Evolutionary conservation across 2,329 filamentous ascomycete genomes (phyloP), one percentile per base, ranked within the genome.

Genomic region (Drechslerella stenobrocha): DNA sequence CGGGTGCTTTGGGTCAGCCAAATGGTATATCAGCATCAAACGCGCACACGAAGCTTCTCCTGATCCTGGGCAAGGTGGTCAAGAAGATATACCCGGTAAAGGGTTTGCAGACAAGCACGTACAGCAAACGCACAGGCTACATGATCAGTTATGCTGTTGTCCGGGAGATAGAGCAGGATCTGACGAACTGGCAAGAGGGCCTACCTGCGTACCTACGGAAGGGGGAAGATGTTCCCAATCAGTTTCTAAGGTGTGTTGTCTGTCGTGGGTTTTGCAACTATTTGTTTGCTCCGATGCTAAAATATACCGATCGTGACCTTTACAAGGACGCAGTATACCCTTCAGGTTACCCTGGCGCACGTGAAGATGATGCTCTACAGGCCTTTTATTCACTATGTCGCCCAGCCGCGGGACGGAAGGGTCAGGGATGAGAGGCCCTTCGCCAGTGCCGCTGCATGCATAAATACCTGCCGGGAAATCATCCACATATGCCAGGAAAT

Each of bases 361-460:
- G 87, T 90, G 3, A 89, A 92, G 74, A 85, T 93, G 75, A 84
- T 93, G 73, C 78, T 93, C 1, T 93, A 93, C 73, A 81, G 89
- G 15, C 89, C 89, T 0, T 93, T 93, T 75, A 78, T 93, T 9
- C 89, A 93, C 74, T 93, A 92, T 71, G 85, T 90, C 13, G 90
- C 88, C 5, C 84, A 84, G 7, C 80, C 83, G 42, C 52, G 64
- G 75, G 77, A 18, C 77, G 77, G 70, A 76, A 76, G 58, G 75
- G 74, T 24, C 76, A 76, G 50, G 72, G 88, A 91, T 72, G 86
- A 90, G 71, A 81, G 88, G 52, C 88, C 87, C 1, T 92, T 90
- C 74, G 87, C 87, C 9, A 92, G 88, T 72, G 82, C 81, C 11
- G 81, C 81, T n/a, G 82, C 82, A 8, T 83, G 82, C 70, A 79